phyloP scores from a whole-genome alignment of 495 filamentous ascomycete genomes.

The Penicillium subrubescens region DNA sequence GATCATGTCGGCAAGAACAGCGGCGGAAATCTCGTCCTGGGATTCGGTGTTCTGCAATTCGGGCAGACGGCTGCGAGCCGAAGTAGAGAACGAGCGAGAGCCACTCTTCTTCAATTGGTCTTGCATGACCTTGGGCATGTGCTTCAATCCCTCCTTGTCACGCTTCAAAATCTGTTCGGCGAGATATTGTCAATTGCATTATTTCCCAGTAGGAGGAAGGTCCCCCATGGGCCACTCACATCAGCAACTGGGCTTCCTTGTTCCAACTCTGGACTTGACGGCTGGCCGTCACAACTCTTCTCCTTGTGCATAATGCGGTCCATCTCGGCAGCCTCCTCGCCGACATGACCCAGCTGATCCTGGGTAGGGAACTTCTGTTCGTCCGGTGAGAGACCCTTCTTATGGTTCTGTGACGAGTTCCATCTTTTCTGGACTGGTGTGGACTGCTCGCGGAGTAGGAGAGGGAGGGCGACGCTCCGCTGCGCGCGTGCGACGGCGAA shows the following conservation, averaged over 20 bases:
- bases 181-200: background rate
- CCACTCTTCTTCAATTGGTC: constrained; percentile 53
- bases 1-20: constrained; percentile 43
- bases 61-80: constrained; percentile 38
- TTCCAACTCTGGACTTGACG: constrained; percentile 61
- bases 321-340: constrained; percentile 64
- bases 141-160: constrained; percentile 61
- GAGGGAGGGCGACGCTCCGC: constrained; percentile 28
- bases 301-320: constrained; percentile 50
- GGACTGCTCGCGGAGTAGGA: constrained; percentile 29
- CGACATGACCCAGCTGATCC: constrained; percentile 60
- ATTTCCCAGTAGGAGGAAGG: background rate
- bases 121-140: constrained; percentile 70
- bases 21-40: constrained; percentile 33
- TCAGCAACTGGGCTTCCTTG: constrained; percentile 69
- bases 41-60: constrained; percentile 23
- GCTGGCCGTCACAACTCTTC: constrained; percentile 44
- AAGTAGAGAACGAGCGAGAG: constrained; percentile 62
- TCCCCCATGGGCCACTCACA: constrained; percentile 40
- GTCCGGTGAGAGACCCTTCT: constrained; percentile 42
- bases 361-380: constrained; percentile 52
- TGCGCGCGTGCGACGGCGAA: constrained; percentile 26
- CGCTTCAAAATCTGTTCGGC: constrained; percentile 61
- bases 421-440: constrained; percentile 32
- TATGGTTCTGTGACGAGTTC: constrained; percentile 46